Evolutionary conservation across 2,329 filamentous ascomycete species (phyloP), one percentile per base, ranked within the genome.

Genomic region (Alternaria hordeiaustralica): DNA sequence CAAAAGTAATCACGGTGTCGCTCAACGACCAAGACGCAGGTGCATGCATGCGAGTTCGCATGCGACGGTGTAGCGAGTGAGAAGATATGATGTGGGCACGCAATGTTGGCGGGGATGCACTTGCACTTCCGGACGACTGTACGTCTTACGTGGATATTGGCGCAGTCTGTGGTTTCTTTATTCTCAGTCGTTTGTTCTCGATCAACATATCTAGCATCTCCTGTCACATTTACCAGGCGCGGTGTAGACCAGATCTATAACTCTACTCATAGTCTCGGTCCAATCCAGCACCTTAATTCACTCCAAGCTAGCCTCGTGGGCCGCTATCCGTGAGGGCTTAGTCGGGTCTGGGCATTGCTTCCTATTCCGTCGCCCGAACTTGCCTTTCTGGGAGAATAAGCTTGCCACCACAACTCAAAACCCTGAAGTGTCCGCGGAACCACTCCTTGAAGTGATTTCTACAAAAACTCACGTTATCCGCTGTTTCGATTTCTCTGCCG

Each of bases 81-180:
- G 67, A 72, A 62, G 67, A 74, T 70, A 75, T 74, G 68, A 75
- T 71, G 71, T 71, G 66, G 67, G 66, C 65, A 70, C 59, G 70
- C 74, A 70, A 74, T 77, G 69, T 78, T 72, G 69, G 70, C 50
- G 65, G 67, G 66, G 68, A 65, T 70, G 71, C 63, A 69, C 65
- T 66, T 70, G 70, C 68, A 70, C 64, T 69, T 71, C 69, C 58
- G 68, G 71, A 77, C 69, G 74, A 73, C 68, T 75, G 74, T 71
- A 77, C 69, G 74, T 77, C 71, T 75, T 75, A 70, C 71, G 75
- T 75, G 73, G 73, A 72, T 75, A 76, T 68, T 66, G 76, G 75
- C 75, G 76, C 74, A 73, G 75, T 72, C 68, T 66, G 67, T 71
- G 68, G 74, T 66, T 69, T 72, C 61, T 59, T 65, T 72, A 62